Percentiles rank a stretch among this genome's conserved stretches.
These are phyloP conservation scores for Pholiota molesta DNA, from an alignment of 768 basidiomycete genomes.

Conservation along the genomic window DNA sequence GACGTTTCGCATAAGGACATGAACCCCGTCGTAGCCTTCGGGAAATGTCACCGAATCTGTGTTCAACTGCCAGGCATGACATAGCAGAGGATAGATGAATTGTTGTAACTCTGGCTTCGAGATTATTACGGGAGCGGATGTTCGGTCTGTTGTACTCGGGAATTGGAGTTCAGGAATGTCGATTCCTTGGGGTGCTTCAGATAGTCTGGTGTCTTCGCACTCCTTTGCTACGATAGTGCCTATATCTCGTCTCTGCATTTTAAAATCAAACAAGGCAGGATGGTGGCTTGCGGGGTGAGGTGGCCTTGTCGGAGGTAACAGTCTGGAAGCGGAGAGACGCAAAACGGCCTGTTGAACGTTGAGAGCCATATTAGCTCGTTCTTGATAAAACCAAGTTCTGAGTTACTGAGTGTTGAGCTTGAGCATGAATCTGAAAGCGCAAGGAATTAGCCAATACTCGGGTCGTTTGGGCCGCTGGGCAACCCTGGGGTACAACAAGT, in stretches of 20 bases:
- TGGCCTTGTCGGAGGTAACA: neutral
- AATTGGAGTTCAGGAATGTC: neutral
- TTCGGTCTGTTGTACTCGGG: neutral
- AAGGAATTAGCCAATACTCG: too few species aligned
- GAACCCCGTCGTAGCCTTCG: neutral
- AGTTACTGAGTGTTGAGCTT: too few species aligned
- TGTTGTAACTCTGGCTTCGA: constrained; percentile 28
- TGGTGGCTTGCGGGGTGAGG: neutral
- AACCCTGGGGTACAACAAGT: too few species aligned
- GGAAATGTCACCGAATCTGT: constrained; percentile 3
- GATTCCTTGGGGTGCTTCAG: neutral
- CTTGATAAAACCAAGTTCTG: neutral
- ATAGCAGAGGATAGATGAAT: constrained; percentile 38
- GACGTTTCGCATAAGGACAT: neutral
- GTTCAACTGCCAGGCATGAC: constrained; percentile 28
- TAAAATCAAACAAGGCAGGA: neutral
- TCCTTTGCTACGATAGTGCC: too few species aligned
- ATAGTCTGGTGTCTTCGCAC: neutral
- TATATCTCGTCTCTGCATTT: neutral
- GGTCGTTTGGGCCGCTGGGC: too few species aligned
- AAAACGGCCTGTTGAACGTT: neutral
- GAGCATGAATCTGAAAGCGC: too few species aligned
- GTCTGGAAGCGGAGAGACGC: neutral
- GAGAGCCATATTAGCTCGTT: neutral
- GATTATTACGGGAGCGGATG: neutral